These are phyloP conservation scores for Grigorovia transvaalensis DNA, from an alignment of 805 yeast species.

Conservation along the genomic window DNA sequence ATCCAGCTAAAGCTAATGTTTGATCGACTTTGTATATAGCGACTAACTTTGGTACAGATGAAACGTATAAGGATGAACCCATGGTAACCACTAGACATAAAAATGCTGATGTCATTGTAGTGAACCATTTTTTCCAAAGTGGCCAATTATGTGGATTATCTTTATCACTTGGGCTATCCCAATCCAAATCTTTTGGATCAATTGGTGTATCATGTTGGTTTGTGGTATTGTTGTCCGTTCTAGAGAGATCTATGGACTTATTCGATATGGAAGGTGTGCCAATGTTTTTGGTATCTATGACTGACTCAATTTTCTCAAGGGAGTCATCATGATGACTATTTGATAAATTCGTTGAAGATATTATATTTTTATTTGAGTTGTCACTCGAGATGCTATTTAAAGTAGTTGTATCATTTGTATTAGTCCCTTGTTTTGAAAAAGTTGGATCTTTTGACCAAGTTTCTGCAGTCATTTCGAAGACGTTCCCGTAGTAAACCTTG, in stretches of 20 bases:
- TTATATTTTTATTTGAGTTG: too few species aligned
- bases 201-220: slow-evolving; percentile 5
- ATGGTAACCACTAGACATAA: slow-evolving; percentile 61
- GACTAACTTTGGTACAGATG: slow-evolving; percentile 49
- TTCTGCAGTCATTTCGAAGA: too few species aligned
- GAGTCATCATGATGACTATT: background rate
- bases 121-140: slow-evolving; percentile 47
- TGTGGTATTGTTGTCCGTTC: background rate
- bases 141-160: slow-evolving; percentile 68
- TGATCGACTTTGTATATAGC: slow-evolving; percentile 41
- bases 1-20: slow-evolving; percentile 55
- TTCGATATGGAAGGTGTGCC: background rate
- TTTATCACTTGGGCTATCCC: slow-evolving; percentile 55
- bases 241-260: background rate
- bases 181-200: slow-evolving; percentile 36
- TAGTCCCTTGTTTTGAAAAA: too few species aligned
- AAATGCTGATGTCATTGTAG: slow-evolving; percentile 54
- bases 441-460: too few species aligned
- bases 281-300: background rate
- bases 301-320: background rate
- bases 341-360: too few species aligned
- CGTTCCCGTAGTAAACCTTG: too few species aligned
- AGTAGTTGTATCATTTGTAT: too few species aligned
- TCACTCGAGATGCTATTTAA: too few species aligned
- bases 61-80: slow-evolving; percentile 64